Evolutionary conservation across 1,139 yeast species (phyloP).

Genomic region (Suhomyces choctaworum): DNA sequence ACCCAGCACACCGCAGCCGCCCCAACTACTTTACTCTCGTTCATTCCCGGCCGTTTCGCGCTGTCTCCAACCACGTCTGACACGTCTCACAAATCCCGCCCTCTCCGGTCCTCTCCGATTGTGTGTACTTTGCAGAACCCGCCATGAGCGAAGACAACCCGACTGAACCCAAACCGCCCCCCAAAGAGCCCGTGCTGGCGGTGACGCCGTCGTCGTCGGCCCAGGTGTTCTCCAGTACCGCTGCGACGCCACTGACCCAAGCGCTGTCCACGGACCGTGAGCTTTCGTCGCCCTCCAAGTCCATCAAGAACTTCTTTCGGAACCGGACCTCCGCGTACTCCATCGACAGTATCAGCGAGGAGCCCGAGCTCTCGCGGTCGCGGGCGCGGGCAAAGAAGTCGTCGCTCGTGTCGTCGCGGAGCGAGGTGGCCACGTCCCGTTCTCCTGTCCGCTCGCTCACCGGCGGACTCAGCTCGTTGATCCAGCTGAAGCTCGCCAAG

Average conservation of each 20-base stretch:
- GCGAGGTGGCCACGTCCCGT: slow-evolving; percentile 12
- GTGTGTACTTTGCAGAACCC: no score
- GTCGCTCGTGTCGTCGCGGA: slow-evolving; percentile 11
- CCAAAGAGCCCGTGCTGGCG: background rate
- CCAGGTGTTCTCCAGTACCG: background rate
- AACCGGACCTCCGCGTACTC: slow-evolving; percentile 29
- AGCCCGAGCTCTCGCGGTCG: slow-evolving; percentile 21
- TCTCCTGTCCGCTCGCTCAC: slow-evolving; percentile 17
- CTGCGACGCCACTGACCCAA: slow-evolving; percentile 1
- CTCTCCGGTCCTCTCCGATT: no score
- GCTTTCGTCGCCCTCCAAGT: slow-evolving; percentile 29
- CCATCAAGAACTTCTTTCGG: slow-evolving; percentile 29
- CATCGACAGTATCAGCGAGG: slow-evolving; percentile 29
- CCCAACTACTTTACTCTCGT: no score
- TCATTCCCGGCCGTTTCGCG: no score
- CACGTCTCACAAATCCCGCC: no score
- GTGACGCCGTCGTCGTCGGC: slow-evolving; percentile 1
- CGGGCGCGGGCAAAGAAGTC: slow-evolving; percentile 8
- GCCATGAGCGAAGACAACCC: slow-evolving; percentile 10
- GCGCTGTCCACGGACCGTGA: slow-evolving; percentile 9
- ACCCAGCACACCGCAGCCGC: background rate
- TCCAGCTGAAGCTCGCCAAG: slow-evolving; percentile 26
- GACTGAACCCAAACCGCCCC: background rate
- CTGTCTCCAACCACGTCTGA: no score
- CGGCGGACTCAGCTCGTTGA: slow-evolving; percentile 14